Percentiles rank a stretch among this genome's conserved stretches.
Evolutionary conservation across 495 filamentous ascomycete species (phyloP).

Genomic region (Amphirosellinia nigrospora): DNA sequence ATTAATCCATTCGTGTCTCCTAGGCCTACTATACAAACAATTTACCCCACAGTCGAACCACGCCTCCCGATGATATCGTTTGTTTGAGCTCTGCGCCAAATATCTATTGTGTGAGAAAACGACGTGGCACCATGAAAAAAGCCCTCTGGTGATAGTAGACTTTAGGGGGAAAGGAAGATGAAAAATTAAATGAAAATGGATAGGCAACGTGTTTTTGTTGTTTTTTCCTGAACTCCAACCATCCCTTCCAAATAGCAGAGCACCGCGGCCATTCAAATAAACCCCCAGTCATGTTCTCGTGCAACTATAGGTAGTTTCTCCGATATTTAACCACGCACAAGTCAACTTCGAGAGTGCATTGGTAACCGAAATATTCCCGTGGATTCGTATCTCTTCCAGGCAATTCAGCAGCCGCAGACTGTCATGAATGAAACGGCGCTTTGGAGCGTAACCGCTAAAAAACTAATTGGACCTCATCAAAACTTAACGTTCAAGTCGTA

Average conservation of each 20-base stretch:
- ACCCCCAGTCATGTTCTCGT: slow-evolving; percentile 13
- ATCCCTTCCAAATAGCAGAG: slow-evolving; percentile 6
- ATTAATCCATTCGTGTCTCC: background rate
- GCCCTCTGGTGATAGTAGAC: background rate
- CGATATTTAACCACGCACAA: background rate
- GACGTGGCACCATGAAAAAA: slow-evolving; percentile 5
- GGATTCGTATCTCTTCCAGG: background rate
- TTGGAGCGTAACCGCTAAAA: background rate
- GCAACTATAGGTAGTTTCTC: slow-evolving; percentile 13
- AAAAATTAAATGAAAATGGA: slow-evolving; percentile 10
- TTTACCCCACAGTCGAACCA: slow-evolving; percentile 7
- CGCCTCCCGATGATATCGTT: slow-evolving; percentile 8
- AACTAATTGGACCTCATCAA: background rate
- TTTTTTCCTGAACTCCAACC: slow-evolving; percentile 12
- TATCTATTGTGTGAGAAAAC: slow-evolving; percentile 16
- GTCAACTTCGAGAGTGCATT: background rate
- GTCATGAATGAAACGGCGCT: background rate
- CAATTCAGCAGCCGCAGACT: background rate
- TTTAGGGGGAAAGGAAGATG: background rate
- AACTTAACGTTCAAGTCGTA: background rate
- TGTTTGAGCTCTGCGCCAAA: slow-evolving; percentile 14
- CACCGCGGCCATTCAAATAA: background rate
- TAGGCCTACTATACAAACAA: slow-evolving; percentile 24
- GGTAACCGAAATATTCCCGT: background rate
- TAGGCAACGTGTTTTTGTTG: background rate